Evolutionary conservation across 1,284 basidiomycete species (phyloP).

Genomic region (Lentinula novae-zelandiae): DNA sequence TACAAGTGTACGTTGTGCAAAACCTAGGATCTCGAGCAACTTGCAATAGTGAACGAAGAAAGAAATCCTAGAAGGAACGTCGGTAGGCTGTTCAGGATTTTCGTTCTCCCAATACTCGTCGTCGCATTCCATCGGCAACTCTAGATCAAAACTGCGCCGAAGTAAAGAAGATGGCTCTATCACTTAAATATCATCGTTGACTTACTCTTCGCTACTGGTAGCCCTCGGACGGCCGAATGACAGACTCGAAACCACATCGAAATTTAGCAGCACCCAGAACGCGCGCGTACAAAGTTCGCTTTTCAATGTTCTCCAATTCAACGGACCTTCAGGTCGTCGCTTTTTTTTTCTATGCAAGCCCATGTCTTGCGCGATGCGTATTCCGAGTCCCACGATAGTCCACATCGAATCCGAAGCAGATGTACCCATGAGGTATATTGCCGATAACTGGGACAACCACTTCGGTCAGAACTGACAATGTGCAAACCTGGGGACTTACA

Average conservation of each 20-base stretch:
- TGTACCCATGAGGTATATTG: slow-evolving; percentile 37
- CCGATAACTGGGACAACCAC: slow-evolving; percentile 25
- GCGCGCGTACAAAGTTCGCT: slow-evolving; percentile 58
- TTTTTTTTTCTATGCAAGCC: slow-evolving; percentile 24
- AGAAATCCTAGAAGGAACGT: slow-evolving; percentile 38
- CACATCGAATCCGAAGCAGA: slow-evolving; percentile 49
- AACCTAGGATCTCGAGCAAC: slow-evolving; percentile 53
- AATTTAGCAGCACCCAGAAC: slow-evolving; percentile 33
- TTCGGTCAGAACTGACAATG: background rate
- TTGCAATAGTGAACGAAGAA: slow-evolving; percentile 52
- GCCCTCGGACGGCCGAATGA: slow-evolving; percentile 47
- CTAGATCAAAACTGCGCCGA: slow-evolving; percentile 49
- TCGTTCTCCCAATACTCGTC: slow-evolving; percentile 59
- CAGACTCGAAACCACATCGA: slow-evolving; percentile 33
- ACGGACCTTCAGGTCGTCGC: slow-evolving; percentile 17
- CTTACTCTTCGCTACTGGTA: slow-evolving; percentile 46
- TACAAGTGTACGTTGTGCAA: slow-evolving; percentile 52
- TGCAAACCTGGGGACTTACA: slow-evolving; percentile 24
- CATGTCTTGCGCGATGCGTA: slow-evolving; percentile 38
- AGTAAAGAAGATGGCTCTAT: background rate
- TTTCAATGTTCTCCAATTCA: slow-evolving; percentile 22
- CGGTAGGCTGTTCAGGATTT: slow-evolving; percentile 42
- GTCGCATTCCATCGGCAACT: slow-evolving; percentile 55
- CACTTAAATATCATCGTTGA: background rate
- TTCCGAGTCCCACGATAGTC: slow-evolving; percentile 48